Evolutionary conservation across 1,284 basidiomycete species (phyloP).

Genomic region (Heterobasidion irregulare): DNA sequence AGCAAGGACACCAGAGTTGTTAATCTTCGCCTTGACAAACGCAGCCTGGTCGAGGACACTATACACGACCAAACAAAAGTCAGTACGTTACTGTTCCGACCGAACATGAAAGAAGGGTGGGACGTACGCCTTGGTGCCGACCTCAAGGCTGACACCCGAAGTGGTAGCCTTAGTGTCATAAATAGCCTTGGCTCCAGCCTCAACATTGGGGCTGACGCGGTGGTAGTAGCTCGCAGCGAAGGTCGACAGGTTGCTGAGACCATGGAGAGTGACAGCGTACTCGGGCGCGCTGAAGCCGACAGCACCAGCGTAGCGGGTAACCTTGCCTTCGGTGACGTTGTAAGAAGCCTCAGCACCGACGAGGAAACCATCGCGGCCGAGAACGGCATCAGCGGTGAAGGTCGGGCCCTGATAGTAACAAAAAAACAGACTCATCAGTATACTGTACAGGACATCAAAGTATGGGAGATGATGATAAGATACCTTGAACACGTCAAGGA

Average conservation of each 20-base stretch:
- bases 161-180: slow-evolving; percentile 49
- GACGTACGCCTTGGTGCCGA: slow-evolving; percentile 88
- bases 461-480: slow-evolving; percentile 12
- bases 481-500: slow-evolving; percentile 94
- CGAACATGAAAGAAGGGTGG: background rate
- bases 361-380: slow-evolving; percentile 97
- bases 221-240: slow-evolving; percentile 99
- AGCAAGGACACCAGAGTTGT: slow-evolving; percentile 88
- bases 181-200: slow-evolving; percentile 96
- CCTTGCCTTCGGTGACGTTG: slow-evolving; percentile 90
- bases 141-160: slow-evolving; percentile 20
- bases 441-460: background rate
- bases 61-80: background rate
- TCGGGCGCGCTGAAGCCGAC: slow-evolving; percentile 94
- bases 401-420: slow-evolving; percentile 73
- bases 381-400: slow-evolving; percentile 91
- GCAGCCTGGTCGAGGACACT: slow-evolving; percentile 85
- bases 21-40: slow-evolving; percentile 98
- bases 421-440: slow-evolving; percentile 1
- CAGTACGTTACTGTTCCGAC: background rate
- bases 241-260: slow-evolving; percentile 89
- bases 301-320: slow-evolving; percentile 90
- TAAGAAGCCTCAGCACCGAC: slow-evolving; percentile 94
- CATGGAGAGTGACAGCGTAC: slow-evolving; percentile 94
- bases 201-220: slow-evolving; percentile 89